phyloP scores from a whole-genome alignment of 106 monocot species.

The Phalaenopsis equestris region DNA sequence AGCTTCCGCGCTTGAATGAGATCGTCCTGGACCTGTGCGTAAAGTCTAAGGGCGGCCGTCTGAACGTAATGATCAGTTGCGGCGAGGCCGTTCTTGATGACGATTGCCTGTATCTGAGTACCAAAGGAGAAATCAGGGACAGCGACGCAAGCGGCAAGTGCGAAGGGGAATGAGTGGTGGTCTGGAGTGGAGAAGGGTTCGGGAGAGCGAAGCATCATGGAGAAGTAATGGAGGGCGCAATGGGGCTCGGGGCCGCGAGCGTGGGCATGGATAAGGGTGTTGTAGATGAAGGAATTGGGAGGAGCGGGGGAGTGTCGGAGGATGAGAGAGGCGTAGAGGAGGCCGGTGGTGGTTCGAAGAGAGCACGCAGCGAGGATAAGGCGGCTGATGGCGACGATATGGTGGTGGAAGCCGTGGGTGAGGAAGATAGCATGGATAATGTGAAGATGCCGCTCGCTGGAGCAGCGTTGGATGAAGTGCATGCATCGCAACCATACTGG shows the following conservation, averaged over 20 bases:
- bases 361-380: constrained; percentile 29
- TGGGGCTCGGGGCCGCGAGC: constrained; percentile 12
- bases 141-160: constrained; percentile 29
- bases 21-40: constrained; percentile 3
- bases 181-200: constrained; percentile 17
- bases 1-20: constrained; percentile 13
- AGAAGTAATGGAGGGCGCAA: constrained; percentile 20
- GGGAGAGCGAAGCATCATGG: constrained; percentile 1
- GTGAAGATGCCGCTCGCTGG: constrained; percentile 18
- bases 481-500: constrained; percentile 24
- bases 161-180: constrained; percentile 58
- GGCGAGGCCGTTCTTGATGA: constrained; percentile 34
- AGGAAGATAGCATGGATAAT: constrained; percentile 31
- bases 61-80: constrained; percentile 51
- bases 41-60: constrained; percentile 41
- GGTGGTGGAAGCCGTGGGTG: constrained; percentile 6
- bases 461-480: constrained; percentile 20
- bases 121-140: constrained; percentile 17
- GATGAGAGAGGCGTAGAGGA: constrained; percentile 31
- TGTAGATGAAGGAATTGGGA: constrained; percentile 30
- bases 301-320: constrained; percentile 32
- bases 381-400: constrained; percentile 26
- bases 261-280: constrained; percentile 26
- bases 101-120: constrained; percentile 38
- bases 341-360: constrained; percentile 10